Evolutionary conservation across 805 yeast genomes (phyloP).

Genomic region (Candida rishiriensis): DNA sequence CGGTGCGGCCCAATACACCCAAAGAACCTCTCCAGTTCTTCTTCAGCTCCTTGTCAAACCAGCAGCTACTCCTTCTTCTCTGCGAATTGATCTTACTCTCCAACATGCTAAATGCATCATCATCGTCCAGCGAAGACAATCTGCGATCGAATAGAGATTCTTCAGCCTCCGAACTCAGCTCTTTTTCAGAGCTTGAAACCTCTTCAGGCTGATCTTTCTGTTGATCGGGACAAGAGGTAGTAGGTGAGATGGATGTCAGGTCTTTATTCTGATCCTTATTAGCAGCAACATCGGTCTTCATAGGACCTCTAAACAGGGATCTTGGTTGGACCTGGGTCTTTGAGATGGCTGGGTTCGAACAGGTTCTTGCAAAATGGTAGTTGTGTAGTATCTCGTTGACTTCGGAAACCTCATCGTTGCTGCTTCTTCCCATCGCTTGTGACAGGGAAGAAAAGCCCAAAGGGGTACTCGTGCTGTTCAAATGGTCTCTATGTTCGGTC

Average conservation of each 20-base stretch:
- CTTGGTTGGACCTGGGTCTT: no score
- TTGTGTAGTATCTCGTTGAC: background rate
- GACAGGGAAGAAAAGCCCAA: no score
- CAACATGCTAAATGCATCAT: slow-evolving; percentile 14
- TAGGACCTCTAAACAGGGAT: no score
- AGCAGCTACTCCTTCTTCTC: slow-evolving; percentile 9
- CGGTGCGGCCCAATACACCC: no score
- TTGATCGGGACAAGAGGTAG: background rate
- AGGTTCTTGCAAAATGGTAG: background rate
- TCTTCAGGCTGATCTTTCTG: background rate
- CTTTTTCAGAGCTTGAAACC: background rate
- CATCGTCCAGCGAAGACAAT: background rate
- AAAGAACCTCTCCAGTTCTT: background rate
- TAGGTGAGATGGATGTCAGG: no score
- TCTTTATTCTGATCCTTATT: background rate
- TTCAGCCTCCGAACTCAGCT: background rate
- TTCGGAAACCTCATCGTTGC: background rate
- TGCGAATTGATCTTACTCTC: slow-evolving; percentile 13
- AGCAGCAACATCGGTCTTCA: no score
- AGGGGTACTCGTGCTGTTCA: no score
- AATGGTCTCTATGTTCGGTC: no score
- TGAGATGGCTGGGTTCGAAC: background rate
- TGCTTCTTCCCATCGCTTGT: no score
- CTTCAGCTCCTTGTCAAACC: slow-evolving; percentile 10
- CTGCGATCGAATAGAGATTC: no score